Evolutionary conservation across 192 early-diverging fungal genomes (phyloP), one percentile per base, ranked within the genome.

Genomic region (Gryganskiella cystojenkinii): DNA sequence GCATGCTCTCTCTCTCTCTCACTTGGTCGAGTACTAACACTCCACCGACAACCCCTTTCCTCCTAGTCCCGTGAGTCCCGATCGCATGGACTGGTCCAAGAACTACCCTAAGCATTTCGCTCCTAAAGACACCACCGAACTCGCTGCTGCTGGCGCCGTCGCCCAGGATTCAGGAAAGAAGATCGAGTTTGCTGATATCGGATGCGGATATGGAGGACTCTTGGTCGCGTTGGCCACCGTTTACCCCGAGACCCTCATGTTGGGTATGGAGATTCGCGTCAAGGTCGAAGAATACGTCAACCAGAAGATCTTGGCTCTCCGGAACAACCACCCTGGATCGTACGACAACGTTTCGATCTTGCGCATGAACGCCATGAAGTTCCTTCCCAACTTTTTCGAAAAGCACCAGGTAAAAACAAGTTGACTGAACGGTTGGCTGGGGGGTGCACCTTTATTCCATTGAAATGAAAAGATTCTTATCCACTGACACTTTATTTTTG

Each of bases 361-460:
- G 85, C 91, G 97, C 24, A 98, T 98, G 89, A 99, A 99, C 83
- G 96, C 96, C 44, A 96, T 97, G 94, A 99, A 99, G 81, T 99
- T 96, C 74, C 73, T 95, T 80, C 95, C 96, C 54, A 99, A 98
- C 88, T 98, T 99, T 84, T 99, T 99, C 73, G 86, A 90, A 70
- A 96, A 97, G 85, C 93, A 88, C 28, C 96, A 98, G 89, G 91
- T 92, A 67, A n/a, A n/a, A n/a, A n/a, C n/a, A n/a, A n/a, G n/a
- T n/a, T n/a, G n/a, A n/a, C n/a, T n/a, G n/a, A n/a, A n/a, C n/a
- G n/a, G n/a, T n/a, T n/a, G n/a, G n/a, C n/a, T n/a, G n/a, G n/a
- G n/a, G n/a, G n/a, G n/a, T n/a, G n/a, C n/a, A n/a, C n/a, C n/a
- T n/a, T n/a, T n/a, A n/a, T n/a, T n/a, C n/a, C n/a, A n/a, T n/a